Conservation (phyloP, 345 rosid species). For the Triadica sebifera region DNA sequence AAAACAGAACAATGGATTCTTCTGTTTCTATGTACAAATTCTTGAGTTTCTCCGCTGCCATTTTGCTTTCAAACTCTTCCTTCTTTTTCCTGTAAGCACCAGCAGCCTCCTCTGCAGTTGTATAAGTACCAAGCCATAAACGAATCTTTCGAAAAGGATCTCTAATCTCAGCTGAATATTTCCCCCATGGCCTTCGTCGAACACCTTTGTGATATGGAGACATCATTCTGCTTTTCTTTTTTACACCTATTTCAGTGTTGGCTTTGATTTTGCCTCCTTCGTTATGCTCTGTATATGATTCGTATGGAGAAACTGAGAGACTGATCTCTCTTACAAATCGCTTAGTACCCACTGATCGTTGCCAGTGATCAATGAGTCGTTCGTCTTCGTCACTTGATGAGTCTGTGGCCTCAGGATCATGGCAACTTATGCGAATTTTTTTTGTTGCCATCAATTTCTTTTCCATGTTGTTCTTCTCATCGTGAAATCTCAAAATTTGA, state of each 20-base stretch:
- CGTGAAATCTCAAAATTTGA: constrained; percentile 12
- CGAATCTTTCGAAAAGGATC: constrained; percentile 43
- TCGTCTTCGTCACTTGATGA: constrained; percentile 44
- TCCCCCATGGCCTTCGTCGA: constrained; percentile 52
- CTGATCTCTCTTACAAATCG: constrained; percentile 34
- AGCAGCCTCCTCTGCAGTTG: constrained; percentile 54
- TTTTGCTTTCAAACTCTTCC: constrained; percentile 32
- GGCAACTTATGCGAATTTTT: constrained; percentile 38
- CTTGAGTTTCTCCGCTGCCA: constrained; percentile 17
- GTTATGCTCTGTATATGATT: neutral
- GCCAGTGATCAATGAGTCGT: neutral
- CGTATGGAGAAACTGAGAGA: neutral
- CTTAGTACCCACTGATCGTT: neutral
- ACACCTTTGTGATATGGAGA: constrained; percentile 41
- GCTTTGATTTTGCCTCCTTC: neutral
- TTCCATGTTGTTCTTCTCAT: too few relatives aligned
- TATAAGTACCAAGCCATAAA: constrained; percentile 53
- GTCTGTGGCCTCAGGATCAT: constrained; percentile 52
- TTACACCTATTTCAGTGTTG: neutral
- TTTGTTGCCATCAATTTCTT: constrained; percentile 2
- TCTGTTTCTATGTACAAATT: neutral
- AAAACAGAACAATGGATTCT: constrained; percentile 1
- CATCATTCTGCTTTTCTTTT: constrained; percentile 8
- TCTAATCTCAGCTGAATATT: constrained; percentile 48
- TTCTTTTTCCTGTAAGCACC: constrained; percentile 42